Conservation (phyloP, 2,329 filamentous ascomycete species). For the Metarhizium anisopliae region DNA sequence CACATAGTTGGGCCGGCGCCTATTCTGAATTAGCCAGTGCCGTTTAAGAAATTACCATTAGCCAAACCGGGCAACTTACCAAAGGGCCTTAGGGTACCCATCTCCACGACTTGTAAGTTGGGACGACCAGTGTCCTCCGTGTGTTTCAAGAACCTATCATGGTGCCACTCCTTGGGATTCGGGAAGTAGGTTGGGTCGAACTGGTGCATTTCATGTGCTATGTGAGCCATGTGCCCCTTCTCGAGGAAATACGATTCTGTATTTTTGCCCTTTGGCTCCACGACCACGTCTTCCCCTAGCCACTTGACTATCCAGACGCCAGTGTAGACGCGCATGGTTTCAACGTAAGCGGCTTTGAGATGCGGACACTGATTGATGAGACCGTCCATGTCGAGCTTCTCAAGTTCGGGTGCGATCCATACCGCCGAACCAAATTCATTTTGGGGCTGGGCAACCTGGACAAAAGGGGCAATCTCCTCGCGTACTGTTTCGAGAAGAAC, state of each 20-base stretch:
- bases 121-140: constrained; percentile 14
- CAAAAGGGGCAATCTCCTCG: constrained; percentile 26
- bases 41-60: neutral
- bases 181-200: constrained; percentile 23
- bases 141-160: constrained; percentile 23
- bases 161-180: constrained; percentile 26
- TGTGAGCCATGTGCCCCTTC: constrained; percentile 26
- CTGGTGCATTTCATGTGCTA: constrained; percentile 24
- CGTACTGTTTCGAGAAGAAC: constrained; percentile 28
- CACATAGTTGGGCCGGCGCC: constrained; percentile 23
- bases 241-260: constrained; percentile 19
- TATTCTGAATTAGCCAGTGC: constrained; percentile 7
- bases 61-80: constrained; percentile 16
- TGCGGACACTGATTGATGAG: constrained; percentile 26
- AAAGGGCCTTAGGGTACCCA: constrained; percentile 21
- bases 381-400: constrained; percentile 26
- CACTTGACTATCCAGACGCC: constrained; percentile 21
- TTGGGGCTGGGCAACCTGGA: constrained; percentile 22
- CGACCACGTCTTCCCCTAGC: constrained; percentile 22
- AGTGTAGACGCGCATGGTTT: constrained; percentile 30
- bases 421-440: constrained; percentile 27
- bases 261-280: constrained; percentile 16
- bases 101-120: constrained; percentile 12
- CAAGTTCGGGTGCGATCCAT: constrained; percentile 24
- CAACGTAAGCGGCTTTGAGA: constrained; percentile 29